Conservation (phyloP, 345 rosid species). For the Bruguiera parviflora region DNA sequence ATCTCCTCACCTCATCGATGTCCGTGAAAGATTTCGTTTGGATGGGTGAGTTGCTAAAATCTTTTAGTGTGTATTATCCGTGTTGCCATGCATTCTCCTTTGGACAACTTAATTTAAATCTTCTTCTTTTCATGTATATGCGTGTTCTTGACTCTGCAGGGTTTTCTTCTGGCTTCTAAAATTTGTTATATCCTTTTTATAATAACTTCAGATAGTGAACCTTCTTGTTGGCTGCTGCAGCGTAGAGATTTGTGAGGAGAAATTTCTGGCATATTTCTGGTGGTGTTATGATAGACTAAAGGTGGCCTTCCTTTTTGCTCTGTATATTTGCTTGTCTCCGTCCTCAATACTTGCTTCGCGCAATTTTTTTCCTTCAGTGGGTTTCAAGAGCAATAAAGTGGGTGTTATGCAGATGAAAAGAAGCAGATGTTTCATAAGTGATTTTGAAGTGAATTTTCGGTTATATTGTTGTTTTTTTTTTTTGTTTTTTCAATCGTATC, state of each 20-base stretch:
- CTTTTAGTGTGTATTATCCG: not conserved
- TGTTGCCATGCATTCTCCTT: not conserved
- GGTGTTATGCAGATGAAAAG: not conserved
- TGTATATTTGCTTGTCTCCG: not conserved
- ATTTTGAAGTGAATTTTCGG: not conserved
- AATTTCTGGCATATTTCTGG: conserved; percentile 91
- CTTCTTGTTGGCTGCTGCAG: conserved; percentile 47
- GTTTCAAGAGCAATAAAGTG: not conserved
- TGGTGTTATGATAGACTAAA: conserved; percentile 87
- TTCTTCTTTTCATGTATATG: not conserved
- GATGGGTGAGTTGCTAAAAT: conserved; percentile 58
- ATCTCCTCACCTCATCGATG: conserved; percentile 92
- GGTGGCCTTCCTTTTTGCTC: conserved; percentile 35
- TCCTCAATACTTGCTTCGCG: not conserved
- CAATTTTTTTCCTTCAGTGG: not conserved
- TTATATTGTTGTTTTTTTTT: no score
- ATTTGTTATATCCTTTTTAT: not conserved
- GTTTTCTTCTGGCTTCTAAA: conserved; percentile 2
- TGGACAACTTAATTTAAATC: not conserved
- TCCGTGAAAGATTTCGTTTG: conserved; percentile 84
- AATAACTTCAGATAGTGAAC: not conserved
- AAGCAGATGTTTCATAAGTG: not conserved
- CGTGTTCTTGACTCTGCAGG: not conserved
- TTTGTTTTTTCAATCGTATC: not conserved
- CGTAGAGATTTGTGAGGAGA: conserved; percentile 72